phyloP scores from a whole-genome alignment of 176 grass and related monocot species.

The Chrysopogon serrulatus region DNA sequence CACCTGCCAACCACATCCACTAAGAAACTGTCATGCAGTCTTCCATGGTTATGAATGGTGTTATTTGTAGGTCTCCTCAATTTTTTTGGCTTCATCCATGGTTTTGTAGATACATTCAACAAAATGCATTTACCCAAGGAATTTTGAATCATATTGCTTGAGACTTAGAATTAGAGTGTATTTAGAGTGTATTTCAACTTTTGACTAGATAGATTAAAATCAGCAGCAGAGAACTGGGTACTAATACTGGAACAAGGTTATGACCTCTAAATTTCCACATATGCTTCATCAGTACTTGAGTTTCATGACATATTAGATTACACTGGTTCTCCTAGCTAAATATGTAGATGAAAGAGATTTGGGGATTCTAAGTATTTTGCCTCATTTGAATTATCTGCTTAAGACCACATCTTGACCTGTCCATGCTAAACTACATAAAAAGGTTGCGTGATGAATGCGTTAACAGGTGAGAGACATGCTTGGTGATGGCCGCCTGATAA shows the following conservation, averaged over 20 bases:
- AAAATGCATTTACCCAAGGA: no score
- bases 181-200: no score
- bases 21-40: neutral
- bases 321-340: neutral
- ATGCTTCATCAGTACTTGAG: neutral
- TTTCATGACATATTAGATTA: neutral
- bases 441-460: constrained; percentile 22
- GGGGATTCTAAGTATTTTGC: neutral
- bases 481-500: no score
- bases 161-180: no score
- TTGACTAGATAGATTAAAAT: no score
- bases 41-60: neutral
- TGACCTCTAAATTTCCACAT: neutral
- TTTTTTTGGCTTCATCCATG: neutral
- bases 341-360: neutral
- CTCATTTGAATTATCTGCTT: neutral
- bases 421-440: neutral
- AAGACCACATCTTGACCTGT: neutral
- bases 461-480: constrained; percentile 95
- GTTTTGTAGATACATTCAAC: neutral
- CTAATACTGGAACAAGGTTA: neutral
- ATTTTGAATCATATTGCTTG: no score
- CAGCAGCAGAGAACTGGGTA: neutral
- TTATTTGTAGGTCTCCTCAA: neutral
- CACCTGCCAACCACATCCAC: neutral